Evolutionary conservation across 495 filamentous ascomycete genomes (phyloP).

Genomic region (Aspergillus campestris): DNA sequence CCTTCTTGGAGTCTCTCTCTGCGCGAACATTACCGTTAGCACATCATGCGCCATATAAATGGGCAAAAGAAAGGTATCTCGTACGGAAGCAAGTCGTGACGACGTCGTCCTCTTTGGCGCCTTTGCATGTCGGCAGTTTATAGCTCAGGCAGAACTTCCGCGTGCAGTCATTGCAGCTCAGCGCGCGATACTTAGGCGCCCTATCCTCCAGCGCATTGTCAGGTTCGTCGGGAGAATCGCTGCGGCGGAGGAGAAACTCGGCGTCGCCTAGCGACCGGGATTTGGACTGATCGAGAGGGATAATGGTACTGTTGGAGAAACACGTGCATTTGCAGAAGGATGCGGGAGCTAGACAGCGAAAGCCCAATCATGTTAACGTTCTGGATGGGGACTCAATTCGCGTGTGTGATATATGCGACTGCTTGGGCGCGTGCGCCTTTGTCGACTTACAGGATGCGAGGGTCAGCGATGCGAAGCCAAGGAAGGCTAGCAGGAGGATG

Average conservation of each 20-base stretch:
- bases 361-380: conserved; percentile 6
- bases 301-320: conserved; percentile 84
- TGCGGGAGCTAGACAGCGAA: conserved; percentile 40
- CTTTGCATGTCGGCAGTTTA: conserved; percentile 77
- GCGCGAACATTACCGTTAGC: conserved; percentile 5
- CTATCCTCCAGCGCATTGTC: conserved; percentile 9
- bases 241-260: conserved; percentile 18
- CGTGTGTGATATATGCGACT: not conserved
- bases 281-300: conserved; percentile 38
- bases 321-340: conserved; percentile 99
- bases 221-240: conserved; percentile 7
- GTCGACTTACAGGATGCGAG: conserved; percentile 19
- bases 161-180: conserved; percentile 79
- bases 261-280: conserved; percentile 16
- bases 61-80: conserved; percentile 11
- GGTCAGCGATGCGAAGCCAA: conserved; percentile 19
- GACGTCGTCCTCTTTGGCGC: conserved; percentile 77
- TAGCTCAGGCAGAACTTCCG: conserved; percentile 83
- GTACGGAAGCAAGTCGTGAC: conserved; percentile 83
- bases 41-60: not conserved
- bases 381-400: not conserved
- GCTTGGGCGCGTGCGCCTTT: not conserved
- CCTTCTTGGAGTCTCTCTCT: conserved; percentile 84
- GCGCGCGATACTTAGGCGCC: conserved; percentile 27
- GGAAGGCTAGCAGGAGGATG: conserved; percentile 15